These are phyloP conservation scores for Lolium rigidum DNA, from an alignment of 176 grass and related monocot genomes.

Conservation along the genomic window DNA sequence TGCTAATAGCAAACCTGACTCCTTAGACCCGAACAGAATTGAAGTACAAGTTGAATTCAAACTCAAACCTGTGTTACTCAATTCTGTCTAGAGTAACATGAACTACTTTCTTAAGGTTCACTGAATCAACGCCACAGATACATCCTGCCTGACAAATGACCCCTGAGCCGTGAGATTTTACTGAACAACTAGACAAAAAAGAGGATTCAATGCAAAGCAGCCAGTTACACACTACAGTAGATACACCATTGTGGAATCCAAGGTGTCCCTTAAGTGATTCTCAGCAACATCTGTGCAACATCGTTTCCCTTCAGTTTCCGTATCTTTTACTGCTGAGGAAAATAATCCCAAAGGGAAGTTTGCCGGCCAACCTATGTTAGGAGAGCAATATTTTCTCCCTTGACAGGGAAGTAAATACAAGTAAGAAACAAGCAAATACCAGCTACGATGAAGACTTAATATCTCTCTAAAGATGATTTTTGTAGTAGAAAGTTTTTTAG, in stretches of 20 bases:
- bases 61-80: conserved; percentile 37
- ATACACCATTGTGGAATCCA: too few relatives aligned
- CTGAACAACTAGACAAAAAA: too few relatives aligned
- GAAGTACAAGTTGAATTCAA: conserved; percentile 5
- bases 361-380: neutral
- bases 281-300: conserved; percentile 53
- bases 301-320: conserved; percentile 44
- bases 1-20: conserved; percentile 5
- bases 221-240: too few relatives aligned
- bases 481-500: too few relatives aligned
- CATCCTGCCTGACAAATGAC: too few relatives aligned
- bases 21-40: neutral
- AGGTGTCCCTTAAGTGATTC: too few relatives aligned
- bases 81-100: conserved; percentile 43
- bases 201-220: too few relatives aligned
- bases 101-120: conserved; percentile 50
- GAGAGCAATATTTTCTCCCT: conserved; percentile 55
- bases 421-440: conserved; percentile 29
- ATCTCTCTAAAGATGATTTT: neutral
- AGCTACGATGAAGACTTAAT: neutral
- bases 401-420: conserved; percentile 5
- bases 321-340: conserved; percentile 55
- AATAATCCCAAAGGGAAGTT: conserved; percentile 19
- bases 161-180: too few relatives aligned
- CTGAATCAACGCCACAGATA: neutral